Base-by-base conservation (phyloP, 495 filamentous ascomycete genomes). In the Evernia prunastri region DNA sequence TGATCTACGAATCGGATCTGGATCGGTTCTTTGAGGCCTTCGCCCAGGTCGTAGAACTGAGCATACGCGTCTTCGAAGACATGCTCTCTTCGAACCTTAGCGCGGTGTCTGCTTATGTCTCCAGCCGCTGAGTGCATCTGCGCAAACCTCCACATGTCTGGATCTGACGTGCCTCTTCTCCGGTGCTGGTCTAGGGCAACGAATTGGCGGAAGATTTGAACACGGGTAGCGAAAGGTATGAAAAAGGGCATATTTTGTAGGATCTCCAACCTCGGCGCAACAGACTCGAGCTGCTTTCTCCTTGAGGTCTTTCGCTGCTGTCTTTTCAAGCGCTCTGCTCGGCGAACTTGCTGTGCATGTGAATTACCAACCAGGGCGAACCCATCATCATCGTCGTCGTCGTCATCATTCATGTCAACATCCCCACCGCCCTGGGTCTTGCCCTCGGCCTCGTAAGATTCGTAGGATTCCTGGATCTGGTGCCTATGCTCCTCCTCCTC, bases 1-100 rank as follows among this genome's bases (percentile, higher is more conserved):
- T 90, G 83, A 69, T 99, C 94, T 20, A 96, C 89, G 69, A 97
- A 99, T 18, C 89, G 93, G 68, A 99, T 97, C 72, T 96, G 92
- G 29, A 99, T 97, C 0, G 95, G 94, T 71, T 99, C 93, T 71
- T 97, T 97, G 61, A 99, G 78, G 1, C 86, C 86, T 20, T 91
- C 89, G 0, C 87, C 87, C 9, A 97, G 80, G 3, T 80, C 72
- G 73, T 95, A 97, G 68, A 95, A 97, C 60, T 93, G 84, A 7
- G 87, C 78, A 72, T 87, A 89, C 1, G 95, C 94, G 75, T 96
- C 92, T 29, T 88, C 81, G 70, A 97, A 97, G 27, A 94, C 79
- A 66, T 86, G 82, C 58, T 91, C 89, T 58, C 94, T 80, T 51
- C 84, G 81, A 60, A 99, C 94, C 56, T 84, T 86, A 3, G 92